phyloP scores from a whole-genome alignment of 1,284 basidiomycete genomes.

The Cryptococcus maquisensis region DNA sequence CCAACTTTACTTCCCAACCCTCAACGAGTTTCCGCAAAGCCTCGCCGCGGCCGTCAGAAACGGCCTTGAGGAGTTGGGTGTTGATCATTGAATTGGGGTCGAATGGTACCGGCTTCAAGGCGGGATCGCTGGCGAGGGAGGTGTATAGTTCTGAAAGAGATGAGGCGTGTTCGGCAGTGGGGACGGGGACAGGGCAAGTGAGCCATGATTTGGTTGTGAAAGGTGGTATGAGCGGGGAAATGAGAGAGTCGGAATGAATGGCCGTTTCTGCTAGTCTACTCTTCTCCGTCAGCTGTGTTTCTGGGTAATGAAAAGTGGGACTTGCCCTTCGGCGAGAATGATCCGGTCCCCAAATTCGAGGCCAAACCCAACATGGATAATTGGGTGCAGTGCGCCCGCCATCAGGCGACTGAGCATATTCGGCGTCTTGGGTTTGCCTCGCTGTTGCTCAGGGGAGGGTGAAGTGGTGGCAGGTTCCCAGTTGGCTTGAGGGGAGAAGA shows the following conservation, averaged over 20 bases:
- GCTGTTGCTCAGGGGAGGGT: background rate
- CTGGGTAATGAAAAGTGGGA: background rate
- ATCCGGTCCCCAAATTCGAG: slow-evolving; percentile 59
- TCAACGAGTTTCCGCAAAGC: slow-evolving; percentile 55
- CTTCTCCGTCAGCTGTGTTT: background rate
- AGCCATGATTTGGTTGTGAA: slow-evolving; percentile 1
- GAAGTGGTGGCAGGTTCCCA: slow-evolving; percentile 10
- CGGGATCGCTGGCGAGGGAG: slow-evolving; percentile 12
- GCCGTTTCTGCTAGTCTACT: slow-evolving; percentile 57
- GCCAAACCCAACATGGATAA: slow-evolving; percentile 65
- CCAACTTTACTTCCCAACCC: slow-evolving; percentile 47
- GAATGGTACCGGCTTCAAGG: slow-evolving; percentile 56
- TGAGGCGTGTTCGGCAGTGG: background rate
- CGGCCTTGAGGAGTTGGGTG: slow-evolving; percentile 44
- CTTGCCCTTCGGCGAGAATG: slow-evolving; percentile 56
- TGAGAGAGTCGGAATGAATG: slow-evolving; percentile 43
- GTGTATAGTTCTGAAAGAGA: slow-evolving; percentile 33
- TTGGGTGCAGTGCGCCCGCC: slow-evolving; percentile 55
- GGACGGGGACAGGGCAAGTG: background rate
- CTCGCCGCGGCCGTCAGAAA: slow-evolving; percentile 50
- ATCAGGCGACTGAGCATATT: slow-evolving; percentile 59
- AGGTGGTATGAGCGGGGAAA: slow-evolving; percentile 3
- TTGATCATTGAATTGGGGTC: slow-evolving; percentile 56
- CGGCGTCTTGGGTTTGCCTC: slow-evolving; percentile 44
- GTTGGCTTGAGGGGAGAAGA: slow-evolving; percentile 53